Base-by-base conservation (phyloP, 2,329 filamentous ascomycete genomes). In the Diaporthe sp. region DNA sequence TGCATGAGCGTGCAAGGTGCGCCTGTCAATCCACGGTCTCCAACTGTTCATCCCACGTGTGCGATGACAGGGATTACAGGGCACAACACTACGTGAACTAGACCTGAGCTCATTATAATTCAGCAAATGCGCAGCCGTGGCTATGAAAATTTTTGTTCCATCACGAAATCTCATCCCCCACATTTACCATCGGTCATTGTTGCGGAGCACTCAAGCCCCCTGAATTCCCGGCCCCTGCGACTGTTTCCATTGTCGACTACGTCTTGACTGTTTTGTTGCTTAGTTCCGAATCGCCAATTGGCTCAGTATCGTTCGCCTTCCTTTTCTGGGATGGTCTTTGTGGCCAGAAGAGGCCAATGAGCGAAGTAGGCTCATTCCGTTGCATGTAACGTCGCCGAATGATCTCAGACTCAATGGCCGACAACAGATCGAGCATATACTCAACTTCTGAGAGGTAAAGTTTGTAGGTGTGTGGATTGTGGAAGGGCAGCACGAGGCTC, bases 1-100 rank as follows among this genome's bases (percentile, higher is more conserved):
- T 25, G 22, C 30, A 35, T 38, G 55, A n/a, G 10, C 33, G 15
- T 58, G 55, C 22, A 40, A 38, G 33, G 55, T 35, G 33, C 15
- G 55, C 55, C 28, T 19, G 45, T 38, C 64, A n/a, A 67, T 19
- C 30, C 22, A 38, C 42, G 7, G 33, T 28, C 45, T 52, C 64
- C 64, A 67, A 67, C 64, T 13, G 64, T 52, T 67, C 64, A 28
- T 67, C 64, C 64, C 64, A 67, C 64, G 64, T 58, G 55, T 67
- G 28, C 45, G 6, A 6, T 50, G 30, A 13, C 64, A 67, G 45
- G 64, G 64, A 38, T 67, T 13, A 13, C n/a, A 7, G 22, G 10
- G 7, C 12, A 25, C 19, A 17, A 50, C 30, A 25, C 45, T 10
- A n/a, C 15, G 3, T 30, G 7, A 19, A 35, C 42, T 35, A n/a